phyloP scores from a whole-genome alignment of 805 yeast species.

The Teunomyces lycoperdinae region DNA sequence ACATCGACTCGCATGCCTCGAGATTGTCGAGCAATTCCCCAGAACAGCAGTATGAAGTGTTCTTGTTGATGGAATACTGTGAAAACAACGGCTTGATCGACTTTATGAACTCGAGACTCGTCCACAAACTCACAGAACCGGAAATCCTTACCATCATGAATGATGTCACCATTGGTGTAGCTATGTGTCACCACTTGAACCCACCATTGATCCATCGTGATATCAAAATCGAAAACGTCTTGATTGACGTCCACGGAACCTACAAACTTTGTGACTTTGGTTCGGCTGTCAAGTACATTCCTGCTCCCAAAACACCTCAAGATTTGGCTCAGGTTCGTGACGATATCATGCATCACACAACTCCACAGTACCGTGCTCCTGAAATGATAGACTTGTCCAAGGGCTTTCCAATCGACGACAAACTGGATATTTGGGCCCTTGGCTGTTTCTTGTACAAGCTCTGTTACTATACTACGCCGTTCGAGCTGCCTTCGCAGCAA shows the following conservation, averaged over 20 bases:
- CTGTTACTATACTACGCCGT: constrained; percentile 81
- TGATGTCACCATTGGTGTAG: constrained; percentile 69
- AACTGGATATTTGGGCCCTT: constrained; percentile 82
- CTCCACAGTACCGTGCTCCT: constrained; percentile 83
- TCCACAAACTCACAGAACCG: constrained; percentile 60
- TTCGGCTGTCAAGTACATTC: constrained; percentile 62
- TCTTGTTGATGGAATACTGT: constrained; percentile 78
- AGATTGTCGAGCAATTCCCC: constrained; percentile 39
- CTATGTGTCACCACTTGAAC: constrained; percentile 68
- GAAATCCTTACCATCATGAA: constrained; percentile 69
- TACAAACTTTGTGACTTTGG: constrained; percentile 83
- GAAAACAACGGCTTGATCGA: constrained; percentile 73
- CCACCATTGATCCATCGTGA: constrained; percentile 79
- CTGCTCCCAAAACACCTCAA: constrained; percentile 60
- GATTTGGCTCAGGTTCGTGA: constrained; percentile 60
- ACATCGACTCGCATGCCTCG: constrained; percentile 94
- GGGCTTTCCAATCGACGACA: constrained; percentile 73
- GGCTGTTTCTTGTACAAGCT: constrained; percentile 76
- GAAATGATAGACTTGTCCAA: constrained; percentile 76
- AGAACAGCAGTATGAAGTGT: constrained; percentile 68
- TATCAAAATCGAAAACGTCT: constrained; percentile 78
- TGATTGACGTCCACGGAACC: constrained; percentile 54
- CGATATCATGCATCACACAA: constrained; percentile 74
- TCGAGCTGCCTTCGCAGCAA: constrained; percentile 50
- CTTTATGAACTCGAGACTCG: constrained; percentile 71